These are phyloP conservation scores for Cryptococcus amylolentus DNA, from an alignment of 1,284 basidiomycete species.

Conservation along the genomic window DNA sequence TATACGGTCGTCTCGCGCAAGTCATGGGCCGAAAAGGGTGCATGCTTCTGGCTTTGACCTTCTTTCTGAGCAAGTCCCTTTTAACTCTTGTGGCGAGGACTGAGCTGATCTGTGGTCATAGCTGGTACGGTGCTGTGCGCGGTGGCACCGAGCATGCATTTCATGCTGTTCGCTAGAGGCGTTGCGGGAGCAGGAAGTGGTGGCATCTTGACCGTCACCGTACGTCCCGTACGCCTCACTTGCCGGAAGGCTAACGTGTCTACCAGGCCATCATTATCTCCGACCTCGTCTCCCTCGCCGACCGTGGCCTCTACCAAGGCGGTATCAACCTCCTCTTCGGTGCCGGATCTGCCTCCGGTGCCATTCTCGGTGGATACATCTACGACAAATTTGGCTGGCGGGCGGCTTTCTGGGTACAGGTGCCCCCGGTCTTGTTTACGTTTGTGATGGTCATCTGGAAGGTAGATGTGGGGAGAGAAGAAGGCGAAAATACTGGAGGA, in stretches of 20 bases:
- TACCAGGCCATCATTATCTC: slow-evolving; percentile 27
- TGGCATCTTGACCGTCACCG: slow-evolving; percentile 30
- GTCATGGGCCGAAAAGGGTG: slow-evolving; percentile 28
- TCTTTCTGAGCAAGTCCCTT: slow-evolving; percentile 16
- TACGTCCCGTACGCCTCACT: slow-evolving; percentile 8
- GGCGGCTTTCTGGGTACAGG: slow-evolving; percentile 28
- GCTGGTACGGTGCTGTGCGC: slow-evolving; percentile 29
- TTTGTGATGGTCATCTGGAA: slow-evolving; percentile 23
- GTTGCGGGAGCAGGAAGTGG: slow-evolving; percentile 32
- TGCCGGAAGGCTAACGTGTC: neutral
- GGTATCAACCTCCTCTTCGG: slow-evolving; percentile 31
- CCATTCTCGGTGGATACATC: slow-evolving; percentile 28
- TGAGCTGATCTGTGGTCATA: slow-evolving; percentile 6
- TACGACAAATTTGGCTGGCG: slow-evolving; percentile 32
- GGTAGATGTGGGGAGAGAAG: slow-evolving; percentile 22
- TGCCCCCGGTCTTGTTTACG: slow-evolving; percentile 24
- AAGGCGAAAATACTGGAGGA: slow-evolving; percentile 12
- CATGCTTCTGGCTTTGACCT: slow-evolving; percentile 21
- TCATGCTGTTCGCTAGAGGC: slow-evolving; percentile 23
- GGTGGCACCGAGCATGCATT: slow-evolving; percentile 22
- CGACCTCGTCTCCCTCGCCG: slow-evolving; percentile 32
- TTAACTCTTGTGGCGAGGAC: neutral
- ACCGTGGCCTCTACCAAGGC: slow-evolving; percentile 38
- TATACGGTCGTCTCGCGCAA: slow-evolving; percentile 28
- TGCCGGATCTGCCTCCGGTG: slow-evolving; percentile 24